Percentiles rank a stretch among this genome's conserved stretches.
These are phyloP conservation scores for Trichosporon faecale DNA, from an alignment of 1,284 basidiomycete species.

Conservation along the genomic window DNA sequence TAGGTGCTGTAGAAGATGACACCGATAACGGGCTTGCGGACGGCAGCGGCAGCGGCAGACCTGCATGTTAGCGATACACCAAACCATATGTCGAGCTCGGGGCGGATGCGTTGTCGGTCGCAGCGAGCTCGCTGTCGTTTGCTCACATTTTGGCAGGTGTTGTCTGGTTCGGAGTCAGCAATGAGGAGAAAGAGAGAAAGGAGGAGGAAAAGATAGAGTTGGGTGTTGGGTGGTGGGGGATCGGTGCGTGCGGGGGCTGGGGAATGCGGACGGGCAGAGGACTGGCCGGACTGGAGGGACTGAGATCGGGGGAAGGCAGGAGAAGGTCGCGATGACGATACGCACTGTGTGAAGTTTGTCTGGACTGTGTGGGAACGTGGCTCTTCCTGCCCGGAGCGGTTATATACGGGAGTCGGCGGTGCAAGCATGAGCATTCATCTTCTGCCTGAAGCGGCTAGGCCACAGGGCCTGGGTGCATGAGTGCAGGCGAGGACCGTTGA, in stretches of 20 bases:
- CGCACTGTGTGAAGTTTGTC: slow-evolving; percentile 1
- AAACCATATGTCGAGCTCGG: background rate
- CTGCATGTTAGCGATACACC: slow-evolving; percentile 4
- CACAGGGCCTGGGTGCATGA: background rate
- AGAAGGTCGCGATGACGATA: background rate
- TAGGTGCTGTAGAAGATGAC: slow-evolving; percentile 80
- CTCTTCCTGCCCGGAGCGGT: background rate
- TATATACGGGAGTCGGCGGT: background rate
- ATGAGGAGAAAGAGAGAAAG: background rate
- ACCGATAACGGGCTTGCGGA: slow-evolving; percentile 61
- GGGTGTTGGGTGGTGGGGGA: background rate
- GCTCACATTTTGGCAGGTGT: background rate
- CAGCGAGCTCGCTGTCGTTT: background rate
- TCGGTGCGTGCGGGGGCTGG: background rate
- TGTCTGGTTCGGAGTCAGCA: background rate
- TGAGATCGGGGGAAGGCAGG: background rate
- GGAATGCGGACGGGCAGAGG: background rate
- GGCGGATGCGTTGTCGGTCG: background rate
- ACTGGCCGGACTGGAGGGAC: background rate
- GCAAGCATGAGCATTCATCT: background rate
- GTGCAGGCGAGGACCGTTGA: background rate
- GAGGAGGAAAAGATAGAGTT: background rate
- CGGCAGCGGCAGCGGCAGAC: slow-evolving; percentile 4
- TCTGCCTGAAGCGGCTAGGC: background rate
- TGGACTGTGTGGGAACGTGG: slow-evolving; percentile 5